Evolutionary conservation across 768 basidiomycete genomes (phyloP).

Genomic region (Glaciozyma antarctica): DNA sequence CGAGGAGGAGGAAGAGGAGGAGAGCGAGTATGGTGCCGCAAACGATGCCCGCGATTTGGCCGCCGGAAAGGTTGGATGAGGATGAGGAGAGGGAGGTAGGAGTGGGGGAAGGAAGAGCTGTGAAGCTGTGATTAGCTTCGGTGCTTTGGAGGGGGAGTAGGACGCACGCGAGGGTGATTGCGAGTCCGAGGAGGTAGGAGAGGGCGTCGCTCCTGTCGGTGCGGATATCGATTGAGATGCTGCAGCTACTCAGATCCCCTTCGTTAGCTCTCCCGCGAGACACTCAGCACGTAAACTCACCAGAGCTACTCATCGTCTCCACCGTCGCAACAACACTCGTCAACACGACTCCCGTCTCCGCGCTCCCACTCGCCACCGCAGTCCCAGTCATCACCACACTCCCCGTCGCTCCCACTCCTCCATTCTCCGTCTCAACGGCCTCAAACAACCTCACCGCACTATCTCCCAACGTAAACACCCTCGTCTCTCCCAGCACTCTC

Average conservation of each 20-base stretch:
- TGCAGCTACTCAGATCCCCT: too few species aligned
- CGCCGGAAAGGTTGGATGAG: slow-evolving; percentile 5
- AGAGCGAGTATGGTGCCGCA: slow-evolving; percentile 10
- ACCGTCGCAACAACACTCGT: too few species aligned
- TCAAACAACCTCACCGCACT: background rate
- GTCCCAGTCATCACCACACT: too few species aligned
- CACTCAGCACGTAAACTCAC: too few species aligned
- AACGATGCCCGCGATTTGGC: slow-evolving; percentile 14
- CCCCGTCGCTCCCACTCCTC: background rate
- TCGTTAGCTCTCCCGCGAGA: too few species aligned
- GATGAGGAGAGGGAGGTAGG: background rate
- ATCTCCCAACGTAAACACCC: slow-evolving; percentile 11
- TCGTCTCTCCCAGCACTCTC: slow-evolving; percentile 6
- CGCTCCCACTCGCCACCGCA: too few species aligned
- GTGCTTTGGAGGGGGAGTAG: background rate
- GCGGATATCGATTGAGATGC: too few species aligned
- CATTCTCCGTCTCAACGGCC: too few species aligned
- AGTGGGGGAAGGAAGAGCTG: background rate
- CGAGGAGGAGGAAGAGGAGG: slow-evolving; percentile 2
- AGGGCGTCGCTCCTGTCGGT: background rate
- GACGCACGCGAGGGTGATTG: background rate
- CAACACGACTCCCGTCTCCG: too few species aligned
- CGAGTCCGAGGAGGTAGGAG: background rate
- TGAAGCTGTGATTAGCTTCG: background rate
- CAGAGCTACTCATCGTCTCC: too few species aligned